Base-by-base conservation (phyloP, 306 rosid species). In the Prunus campanulata region DNA sequence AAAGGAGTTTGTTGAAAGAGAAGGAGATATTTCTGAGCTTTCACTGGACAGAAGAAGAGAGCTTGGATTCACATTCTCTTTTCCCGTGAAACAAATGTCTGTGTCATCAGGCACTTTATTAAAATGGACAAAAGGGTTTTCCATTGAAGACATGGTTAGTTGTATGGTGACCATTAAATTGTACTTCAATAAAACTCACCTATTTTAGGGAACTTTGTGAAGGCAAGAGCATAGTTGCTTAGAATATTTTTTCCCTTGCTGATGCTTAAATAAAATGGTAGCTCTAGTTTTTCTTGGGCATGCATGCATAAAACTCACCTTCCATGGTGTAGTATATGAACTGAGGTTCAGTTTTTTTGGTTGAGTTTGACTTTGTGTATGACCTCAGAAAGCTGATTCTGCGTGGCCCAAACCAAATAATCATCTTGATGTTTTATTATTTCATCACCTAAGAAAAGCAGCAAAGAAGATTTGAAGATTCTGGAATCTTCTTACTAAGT, bases 41-140 rank as follows among this genome's bases (percentile, higher is more conserved):
- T 81, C 85, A 72, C 71, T 15, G 66, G 83, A 77, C 61, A 84
- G 79, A 72, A 80, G 80, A 83, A 84, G 85, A 84, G 96, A 91
- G 67, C 92, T 93, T 81, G 98, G 98, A 70, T 93, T 91, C 81
- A 93, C 97, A 35, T 93, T 93, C 86, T 91, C 98, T 79, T 93
- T 90, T 88, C 98, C 98, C 2, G 90, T 91, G 77, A 93, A 86
- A 77, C 98, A 93, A 83, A 70, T 77, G 62, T 90, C 96, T 50
- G 81, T 89, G 69, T 83, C 97, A 30, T 88, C 96, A 6, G 98
- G 98, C 82, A 80, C 85, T 81, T 81, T 93, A 80, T 90, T 91
- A 73, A 93, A 91, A 82, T 90, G 98, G 98, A 93, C 98, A 30
- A 93, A 93, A 87, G 96, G 88, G 74, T 93, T 90, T 80, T 78